Percentiles rank a stretch among this genome's conserved stretches.
Conservation (phyloP, 2,329 filamentous ascomycete genomes). For the Diaporthe citri region DNA sequence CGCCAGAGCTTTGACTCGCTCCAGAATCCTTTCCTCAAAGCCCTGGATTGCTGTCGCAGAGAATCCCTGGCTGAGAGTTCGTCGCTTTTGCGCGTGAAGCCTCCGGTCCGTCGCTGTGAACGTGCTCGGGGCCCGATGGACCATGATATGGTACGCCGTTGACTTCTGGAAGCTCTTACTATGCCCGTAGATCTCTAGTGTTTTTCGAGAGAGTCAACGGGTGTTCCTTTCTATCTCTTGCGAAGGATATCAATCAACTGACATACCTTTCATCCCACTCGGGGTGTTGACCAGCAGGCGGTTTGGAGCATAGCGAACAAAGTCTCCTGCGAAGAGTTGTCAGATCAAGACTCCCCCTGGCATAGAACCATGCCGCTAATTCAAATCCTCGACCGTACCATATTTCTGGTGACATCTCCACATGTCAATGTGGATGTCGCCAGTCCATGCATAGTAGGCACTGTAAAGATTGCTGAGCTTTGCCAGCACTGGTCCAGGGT, state of each 20-base stretch:
- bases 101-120: slow-evolving; percentile 13
- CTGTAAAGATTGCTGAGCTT: slow-evolving; percentile 21
- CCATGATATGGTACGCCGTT: slow-evolving; percentile 21
- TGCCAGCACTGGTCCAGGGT: slow-evolving; percentile 18
- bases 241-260: too few relatives aligned
- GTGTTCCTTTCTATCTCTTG: neutral
- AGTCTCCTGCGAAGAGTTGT: neutral
- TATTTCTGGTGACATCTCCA: slow-evolving; percentile 23
- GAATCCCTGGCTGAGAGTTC: slow-evolving; percentile 15
- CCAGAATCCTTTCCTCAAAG: slow-evolving; percentile 7
- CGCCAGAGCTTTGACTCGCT: neutral
- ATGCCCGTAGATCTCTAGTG: neutral
- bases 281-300: slow-evolving; percentile 12
- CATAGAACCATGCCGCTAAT: too few relatives aligned
- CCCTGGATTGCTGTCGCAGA: slow-evolving; percentile 13
- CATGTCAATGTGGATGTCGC: slow-evolving; percentile 21
- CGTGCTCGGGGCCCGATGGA: slow-evolving; percentile 12
- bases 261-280: slow-evolving; percentile 20
- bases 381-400: neutral
- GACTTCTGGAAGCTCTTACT: slow-evolving; percentile 16
- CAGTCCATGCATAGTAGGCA: slow-evolving; percentile 24
- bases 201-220: neutral
- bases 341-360: neutral
- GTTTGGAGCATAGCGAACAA: slow-evolving; percentile 22
- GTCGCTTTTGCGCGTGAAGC: slow-evolving; percentile 19